Evolutionary conservation across 1,139 yeast species (phyloP).

Genomic region (Pneumocystis oryctolagi): DNA sequence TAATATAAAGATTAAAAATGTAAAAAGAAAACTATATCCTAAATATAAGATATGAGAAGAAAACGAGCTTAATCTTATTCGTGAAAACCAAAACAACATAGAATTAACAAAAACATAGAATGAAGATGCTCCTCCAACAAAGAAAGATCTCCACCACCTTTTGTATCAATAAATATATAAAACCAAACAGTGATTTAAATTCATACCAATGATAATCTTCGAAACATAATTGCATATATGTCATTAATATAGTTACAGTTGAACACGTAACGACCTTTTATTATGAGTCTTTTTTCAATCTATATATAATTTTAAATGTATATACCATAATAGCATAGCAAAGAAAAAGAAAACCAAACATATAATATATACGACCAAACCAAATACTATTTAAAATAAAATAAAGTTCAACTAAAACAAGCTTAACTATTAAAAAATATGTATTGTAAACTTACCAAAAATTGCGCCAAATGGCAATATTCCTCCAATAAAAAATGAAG

Average conservation of each 20-base stretch:
- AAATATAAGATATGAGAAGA: conserved; percentile 64
- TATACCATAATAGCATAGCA: conserved; percentile 56
- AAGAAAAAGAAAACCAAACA: conserved; percentile 92
- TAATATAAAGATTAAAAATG: conserved; percentile 57
- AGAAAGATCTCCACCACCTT: conserved; percentile 59
- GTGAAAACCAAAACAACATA: conserved; percentile 32
- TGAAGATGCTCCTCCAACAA: conserved; percentile 82
- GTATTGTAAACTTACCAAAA: conserved; percentile 1
- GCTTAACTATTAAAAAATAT: conserved; percentile 38
- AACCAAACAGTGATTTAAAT: background rate
- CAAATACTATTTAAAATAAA: conserved; percentile 76
- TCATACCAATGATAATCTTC: conserved; percentile 90
- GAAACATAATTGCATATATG: conserved; percentile 71
- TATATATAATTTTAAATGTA: background rate
- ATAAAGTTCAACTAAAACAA: conserved; percentile 75
- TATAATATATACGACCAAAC: conserved; percentile 87
- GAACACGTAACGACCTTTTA: conserved; percentile 49
- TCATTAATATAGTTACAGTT: conserved; percentile 63
- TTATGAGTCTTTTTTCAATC: background rate
- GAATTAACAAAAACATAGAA: conserved; percentile 76
- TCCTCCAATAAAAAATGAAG: conserved; percentile 65
- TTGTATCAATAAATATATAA: background rate
- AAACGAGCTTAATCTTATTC: conserved; percentile 59
- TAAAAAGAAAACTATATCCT: conserved; percentile 70
- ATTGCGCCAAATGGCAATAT: conserved; percentile 58